Base-by-base conservation (phyloP, 2,329 filamentous ascomycete genomes). In the Pseudohalonectria lignicola region DNA sequence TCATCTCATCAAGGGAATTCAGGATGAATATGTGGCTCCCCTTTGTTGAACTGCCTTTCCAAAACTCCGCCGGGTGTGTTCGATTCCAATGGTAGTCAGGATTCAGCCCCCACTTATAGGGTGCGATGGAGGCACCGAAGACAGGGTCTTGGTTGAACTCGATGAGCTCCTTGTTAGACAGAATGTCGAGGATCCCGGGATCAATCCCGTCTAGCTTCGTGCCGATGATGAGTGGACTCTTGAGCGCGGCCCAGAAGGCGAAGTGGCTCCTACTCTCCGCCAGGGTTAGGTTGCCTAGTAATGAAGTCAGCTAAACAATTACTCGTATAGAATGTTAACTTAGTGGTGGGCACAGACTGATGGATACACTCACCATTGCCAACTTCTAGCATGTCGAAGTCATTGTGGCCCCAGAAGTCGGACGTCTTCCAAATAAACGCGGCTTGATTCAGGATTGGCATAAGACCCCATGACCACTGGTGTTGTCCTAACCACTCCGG, bases 351-450 rank as follows among this genome's bases (percentile, higher is more conserved):
- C n/a, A n/a, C n/a, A n/a, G n/a, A n/a, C n/a, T n/a, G n/a, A n/a
- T n/a, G n/a, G n/a, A n/a, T n/a, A n/a, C n/a, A n/a, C n/a, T n/a
- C n/a, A n/a, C n/a, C 63, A 45, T 71, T 73, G 17, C 69, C 68
- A 6, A 73, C 56, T 46, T 71, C 66, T 7, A 63, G 57, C 60
- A 71, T 70, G 38, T 72, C 67, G 10, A 60, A 56, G 43, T 75
- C 69, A 4, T 63, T 65, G 44, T 66, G 63, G 10, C 66, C 63
- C 53, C 64, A 70, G 44, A 72, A 73, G 23, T 63, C 52, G 20
- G 57, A 60, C 4, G 54, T 51, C 39, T 69, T 57, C 42, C 63
- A 51, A 36, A 59, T 48, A 47, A 71, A 68, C 20, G 57, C 59
- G n/a, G 66, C 67, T 23, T 66, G 56, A 48, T 71, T 72, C 20